Conservation (phyloP, 2,329 filamentous ascomycete genomes). For the Nigrograna mackinnonii region DNA sequence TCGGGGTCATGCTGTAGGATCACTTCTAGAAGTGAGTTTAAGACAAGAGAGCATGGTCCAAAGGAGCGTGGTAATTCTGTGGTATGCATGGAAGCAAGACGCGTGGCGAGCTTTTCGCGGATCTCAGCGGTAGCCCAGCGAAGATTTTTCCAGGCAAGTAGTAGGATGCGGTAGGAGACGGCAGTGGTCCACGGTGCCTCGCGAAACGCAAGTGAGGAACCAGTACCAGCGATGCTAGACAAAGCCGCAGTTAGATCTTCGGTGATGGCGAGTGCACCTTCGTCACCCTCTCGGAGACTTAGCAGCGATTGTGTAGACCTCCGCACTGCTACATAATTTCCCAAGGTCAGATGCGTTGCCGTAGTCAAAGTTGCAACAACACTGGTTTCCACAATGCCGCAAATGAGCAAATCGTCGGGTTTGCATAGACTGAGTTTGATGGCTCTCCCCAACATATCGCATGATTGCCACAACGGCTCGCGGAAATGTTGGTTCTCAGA, state of each 20-base stretch:
- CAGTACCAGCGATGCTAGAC: background rate
- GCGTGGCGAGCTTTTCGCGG: background rate
- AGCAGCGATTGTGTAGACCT: background rate
- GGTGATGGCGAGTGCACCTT: background rate
- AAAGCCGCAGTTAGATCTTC: background rate
- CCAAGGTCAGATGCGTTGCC: background rate
- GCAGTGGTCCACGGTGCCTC: background rate
- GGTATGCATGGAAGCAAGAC: background rate
- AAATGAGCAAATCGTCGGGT: background rate
- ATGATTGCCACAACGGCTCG: background rate
- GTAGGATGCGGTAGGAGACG: background rate
- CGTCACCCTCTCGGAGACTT: background rate
- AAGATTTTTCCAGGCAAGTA: background rate
- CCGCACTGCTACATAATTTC: background rate
- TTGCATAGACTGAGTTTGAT: background rate
- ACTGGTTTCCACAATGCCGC: background rate
- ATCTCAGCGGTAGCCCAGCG: background rate
- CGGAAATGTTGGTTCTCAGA: background rate
- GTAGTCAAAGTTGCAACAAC: background rate
- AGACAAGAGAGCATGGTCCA: background rate
- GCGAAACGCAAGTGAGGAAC: background rate
- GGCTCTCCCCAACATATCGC: background rate
- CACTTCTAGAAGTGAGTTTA: background rate
- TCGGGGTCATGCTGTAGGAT: background rate
- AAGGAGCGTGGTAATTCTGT: background rate